Percentiles rank a stretch among this genome's conserved stretches.
phyloP scores from a whole-genome alignment of 805 yeast species.

The Metschnikowia reukaufii region DNA sequence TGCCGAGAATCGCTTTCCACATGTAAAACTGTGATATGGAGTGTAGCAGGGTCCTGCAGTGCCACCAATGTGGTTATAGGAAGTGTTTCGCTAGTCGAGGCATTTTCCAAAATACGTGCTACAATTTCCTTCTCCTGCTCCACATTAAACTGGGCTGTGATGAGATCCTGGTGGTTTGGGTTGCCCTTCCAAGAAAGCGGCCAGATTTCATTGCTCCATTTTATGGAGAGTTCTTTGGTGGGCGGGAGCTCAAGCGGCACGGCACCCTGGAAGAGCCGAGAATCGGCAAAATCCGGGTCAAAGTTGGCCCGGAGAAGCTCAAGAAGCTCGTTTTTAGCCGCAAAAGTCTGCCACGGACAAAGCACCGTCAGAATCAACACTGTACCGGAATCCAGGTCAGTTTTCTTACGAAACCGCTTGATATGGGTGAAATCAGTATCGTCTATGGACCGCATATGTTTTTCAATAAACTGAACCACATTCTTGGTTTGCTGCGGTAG shows the following conservation, averaged over 20 bases:
- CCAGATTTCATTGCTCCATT: constrained; percentile 76
- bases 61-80: constrained; percentile 66
- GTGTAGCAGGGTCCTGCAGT: constrained; percentile 46
- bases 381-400: background rate
- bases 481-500: constrained; percentile 35
- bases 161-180: constrained; percentile 69
- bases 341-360: constrained; percentile 43
- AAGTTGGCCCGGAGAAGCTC: constrained; percentile 21
- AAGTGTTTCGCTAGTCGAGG: constrained; percentile 2
- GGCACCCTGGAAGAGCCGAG: constrained; percentile 11
- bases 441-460: constrained; percentile 29
- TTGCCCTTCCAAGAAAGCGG: constrained; percentile 94
- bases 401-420: constrained; percentile 52
- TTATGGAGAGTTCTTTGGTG: constrained; percentile 60
- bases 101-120: constrained; percentile 11
- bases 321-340: constrained; percentile 23
- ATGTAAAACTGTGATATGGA: constrained; percentile 33
- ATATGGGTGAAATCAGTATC: constrained; percentile 39
- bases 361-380: constrained; percentile 40
- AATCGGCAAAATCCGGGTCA: constrained; percentile 11
- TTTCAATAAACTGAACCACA: constrained; percentile 28
- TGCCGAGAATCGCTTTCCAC: constrained; percentile 38
- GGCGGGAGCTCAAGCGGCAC: constrained; percentile 67
- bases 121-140: constrained; percentile 36
- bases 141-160: constrained; percentile 53